Conservation (phyloP, 257 asterid species). For the Petunia axillaris region DNA sequence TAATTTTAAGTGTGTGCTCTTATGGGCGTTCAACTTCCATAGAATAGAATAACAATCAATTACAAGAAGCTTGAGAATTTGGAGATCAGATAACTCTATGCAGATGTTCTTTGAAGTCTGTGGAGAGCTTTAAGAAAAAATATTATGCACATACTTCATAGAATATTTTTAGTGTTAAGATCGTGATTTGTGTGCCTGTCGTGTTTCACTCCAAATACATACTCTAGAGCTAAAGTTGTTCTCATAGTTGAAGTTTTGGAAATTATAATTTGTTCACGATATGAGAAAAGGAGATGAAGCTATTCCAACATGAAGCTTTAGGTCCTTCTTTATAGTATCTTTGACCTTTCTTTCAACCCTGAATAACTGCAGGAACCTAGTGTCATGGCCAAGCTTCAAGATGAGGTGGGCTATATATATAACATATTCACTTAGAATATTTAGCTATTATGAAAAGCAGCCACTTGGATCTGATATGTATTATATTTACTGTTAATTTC, state of each 20-base stretch:
- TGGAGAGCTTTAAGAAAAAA: not conserved
- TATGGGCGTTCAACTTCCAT: not conserved
- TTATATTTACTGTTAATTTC: slow-evolving; percentile 35
- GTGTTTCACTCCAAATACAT: not conserved
- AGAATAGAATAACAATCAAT: slow-evolving; percentile 16
- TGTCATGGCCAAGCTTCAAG: slow-evolving; percentile 86
- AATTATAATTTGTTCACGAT: not conserved
- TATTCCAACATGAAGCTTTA: not conserved
- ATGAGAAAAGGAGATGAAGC: not conserved
- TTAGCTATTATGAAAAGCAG: not conserved
- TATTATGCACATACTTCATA: not conserved
- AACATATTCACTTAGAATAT: not conserved
- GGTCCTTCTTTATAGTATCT: not conserved
- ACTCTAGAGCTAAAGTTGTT: not conserved
- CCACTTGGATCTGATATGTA: slow-evolving; percentile 2
- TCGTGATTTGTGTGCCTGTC: not conserved
- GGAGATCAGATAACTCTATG: slow-evolving; percentile 9
- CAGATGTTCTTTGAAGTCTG: slow-evolving; percentile 5
- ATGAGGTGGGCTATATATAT: slow-evolving; percentile 63
- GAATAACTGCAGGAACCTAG: slow-evolving; percentile 72
- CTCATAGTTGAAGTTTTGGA: not conserved
- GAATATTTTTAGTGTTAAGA: not conserved
- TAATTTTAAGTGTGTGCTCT: not conserved
- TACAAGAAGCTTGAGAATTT: not conserved
- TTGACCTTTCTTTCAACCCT: slow-evolving; percentile 21